Evolutionary conservation across 1,284 basidiomycete species (phyloP), one percentile per base, ranked within the genome.

Genomic region (Exobasidium cylindrosporum): DNA sequence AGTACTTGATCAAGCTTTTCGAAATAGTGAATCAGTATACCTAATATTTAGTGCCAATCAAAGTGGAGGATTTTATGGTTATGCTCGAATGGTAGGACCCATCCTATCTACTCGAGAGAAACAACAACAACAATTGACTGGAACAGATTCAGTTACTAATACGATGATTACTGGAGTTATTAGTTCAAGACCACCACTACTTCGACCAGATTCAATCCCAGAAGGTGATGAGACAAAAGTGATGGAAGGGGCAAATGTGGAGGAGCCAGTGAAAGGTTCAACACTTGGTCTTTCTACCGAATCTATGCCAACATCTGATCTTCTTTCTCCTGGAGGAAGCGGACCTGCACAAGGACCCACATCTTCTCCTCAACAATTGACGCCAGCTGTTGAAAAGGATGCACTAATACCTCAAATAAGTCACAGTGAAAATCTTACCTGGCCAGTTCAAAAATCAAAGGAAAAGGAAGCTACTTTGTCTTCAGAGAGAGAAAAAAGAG

Each of bases 21-120:
- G 92, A 40, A 95, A 91, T 5, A 90, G 89, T 69, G 85, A 86
- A 71, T 87, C 91, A 17, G 93, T 96, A 3, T 89, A 85, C 73
- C 85, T 97, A 49, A 88, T 97, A 68, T 96, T 96, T 74, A 87
- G 92, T 47, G 93, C 91, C 28, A 97, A 97, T 81, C 90, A 89
- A 79, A 91, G 90, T 57, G 89, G 91, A 24, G 64, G 72, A 31
- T 80, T 80, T 61, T 78, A 73, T 54, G 80, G 80, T 1, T 78
- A 74, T 53, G 80, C 80, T 7, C 66, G 64, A 40, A 81, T 81
- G 78, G 65, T 67, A 0, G 77, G 77, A 10, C 67, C 64, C 13
- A 76, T 78, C 35, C 35, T 40, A 10, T 40, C 35, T 7, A 40
- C 10, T 40, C 35, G 35, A 10, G 35, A 40, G 45, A 59, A 10